Conservation (phyloP, 2,329 filamentous ascomycete genomes). For the Clonostachys sp. region DNA sequence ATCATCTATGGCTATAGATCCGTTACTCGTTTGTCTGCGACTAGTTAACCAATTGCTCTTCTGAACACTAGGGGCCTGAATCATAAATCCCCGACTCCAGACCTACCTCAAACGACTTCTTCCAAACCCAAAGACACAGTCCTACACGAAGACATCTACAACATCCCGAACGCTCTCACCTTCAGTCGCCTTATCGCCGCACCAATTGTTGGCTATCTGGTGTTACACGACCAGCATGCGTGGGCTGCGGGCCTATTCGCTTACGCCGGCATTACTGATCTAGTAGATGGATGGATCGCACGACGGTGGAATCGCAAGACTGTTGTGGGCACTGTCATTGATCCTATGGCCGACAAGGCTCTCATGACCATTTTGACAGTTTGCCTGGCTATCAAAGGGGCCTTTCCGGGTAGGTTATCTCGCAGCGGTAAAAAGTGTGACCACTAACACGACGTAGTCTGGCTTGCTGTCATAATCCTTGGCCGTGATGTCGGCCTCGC, state of each 20-base stretch:
- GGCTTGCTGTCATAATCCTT: slow-evolving; percentile 85
- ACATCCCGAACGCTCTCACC: slow-evolving; percentile 89
- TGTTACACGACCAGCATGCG: slow-evolving; percentile 76
- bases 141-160: slow-evolving; percentile 88
- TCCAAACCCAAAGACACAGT: slow-evolving; percentile 1
- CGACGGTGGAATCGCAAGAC: slow-evolving; percentile 83
- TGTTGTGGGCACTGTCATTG: slow-evolving; percentile 90
- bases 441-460: slow-evolving; percentile 46
- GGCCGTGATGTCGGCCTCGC: slow-evolving; percentile 81
- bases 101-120: background rate
- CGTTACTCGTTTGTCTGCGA: no score
- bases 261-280: slow-evolving; percentile 87
- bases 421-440: background rate
- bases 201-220: slow-evolving; percentile 81
- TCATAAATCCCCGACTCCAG: background rate
- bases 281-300: slow-evolving; percentile 92
- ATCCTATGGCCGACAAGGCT: slow-evolving; percentile 94
- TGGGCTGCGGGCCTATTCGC: slow-evolving; percentile 82
- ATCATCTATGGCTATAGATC: background rate
- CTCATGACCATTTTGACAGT: slow-evolving; percentile 93
- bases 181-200: slow-evolving; percentile 79
- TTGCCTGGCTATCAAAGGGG: slow-evolving; percentile 77
- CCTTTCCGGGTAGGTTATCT: slow-evolving; percentile 64
- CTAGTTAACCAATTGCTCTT: no score
- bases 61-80: no score